Evolutionary conservation across 2,329 filamentous ascomycete genomes (phyloP).

Genomic region (Hypoxylon sp.): DNA sequence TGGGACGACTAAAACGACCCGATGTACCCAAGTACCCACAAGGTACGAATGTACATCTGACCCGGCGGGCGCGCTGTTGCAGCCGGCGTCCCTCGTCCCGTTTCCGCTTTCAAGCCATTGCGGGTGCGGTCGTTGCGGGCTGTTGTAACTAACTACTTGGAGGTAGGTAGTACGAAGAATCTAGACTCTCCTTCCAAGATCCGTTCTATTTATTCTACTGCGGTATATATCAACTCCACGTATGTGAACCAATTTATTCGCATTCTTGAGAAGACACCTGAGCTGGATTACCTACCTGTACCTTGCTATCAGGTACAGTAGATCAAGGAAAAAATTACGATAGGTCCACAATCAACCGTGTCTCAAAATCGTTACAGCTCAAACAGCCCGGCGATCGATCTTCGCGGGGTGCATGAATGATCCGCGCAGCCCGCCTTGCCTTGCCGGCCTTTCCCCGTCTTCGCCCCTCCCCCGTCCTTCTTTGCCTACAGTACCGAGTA

Average conservation of each 20-base stretch:
- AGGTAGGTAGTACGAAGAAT: slow-evolving; percentile 4
- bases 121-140: neutral
- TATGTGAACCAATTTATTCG: neutral
- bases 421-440: neutral
- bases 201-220: neutral
- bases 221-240: too few species aligned
- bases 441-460: neutral
- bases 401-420: slow-evolving; percentile 28
- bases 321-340: neutral
- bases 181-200: slow-evolving; percentile 18
- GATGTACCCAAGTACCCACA: too few species aligned
- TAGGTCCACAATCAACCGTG: neutral
- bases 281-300: neutral
- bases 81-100: slow-evolving; percentile 12
- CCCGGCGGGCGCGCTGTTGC: too few species aligned
- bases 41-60: too few species aligned
- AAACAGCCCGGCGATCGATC: slow-evolving; percentile 22
- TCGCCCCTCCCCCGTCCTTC: neutral
- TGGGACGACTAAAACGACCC: too few species aligned
- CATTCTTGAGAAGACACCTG: neutral
- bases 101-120: slow-evolving; percentile 24
- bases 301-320: neutral
- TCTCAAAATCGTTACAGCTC: neutral
- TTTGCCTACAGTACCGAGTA: too few species aligned
- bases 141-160: too few species aligned